Percentiles rank a stretch among this genome's conserved stretches.
These are phyloP conservation scores for Trametes cinnabarina DNA, from an alignment of 768 basidiomycete genomes.

Conservation along the genomic window DNA sequence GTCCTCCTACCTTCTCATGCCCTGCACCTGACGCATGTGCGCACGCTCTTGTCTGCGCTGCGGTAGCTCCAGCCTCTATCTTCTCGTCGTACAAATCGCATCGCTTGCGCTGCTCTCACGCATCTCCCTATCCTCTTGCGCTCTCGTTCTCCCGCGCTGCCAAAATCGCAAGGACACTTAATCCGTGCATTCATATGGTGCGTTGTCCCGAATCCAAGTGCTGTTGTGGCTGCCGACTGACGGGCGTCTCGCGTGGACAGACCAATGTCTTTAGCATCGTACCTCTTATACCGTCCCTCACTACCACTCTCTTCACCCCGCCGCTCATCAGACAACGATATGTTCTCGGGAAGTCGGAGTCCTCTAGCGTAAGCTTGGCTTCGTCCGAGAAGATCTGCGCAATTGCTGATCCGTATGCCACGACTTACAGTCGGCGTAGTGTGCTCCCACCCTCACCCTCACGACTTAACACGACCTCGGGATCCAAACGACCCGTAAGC, in stretches of 20 bases:
- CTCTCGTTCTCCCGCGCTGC: not conserved
- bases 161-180: too few species aligned
- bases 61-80: not conserved
- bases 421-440: not conserved
- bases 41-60: slow-evolving; percentile 1
- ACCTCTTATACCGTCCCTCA: not conserved
- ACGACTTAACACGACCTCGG: not conserved
- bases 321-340: not conserved
- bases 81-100: not conserved
- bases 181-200: too few species aligned
- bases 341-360: not conserved
- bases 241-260: not conserved
- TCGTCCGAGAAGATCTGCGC: not conserved
- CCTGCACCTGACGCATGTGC: not conserved
- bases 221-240: not conserved
- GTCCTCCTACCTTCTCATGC: slow-evolving; percentile 3
- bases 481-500: not conserved
- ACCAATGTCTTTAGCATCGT: not conserved
- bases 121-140: not conserved
- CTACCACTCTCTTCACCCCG: not conserved
- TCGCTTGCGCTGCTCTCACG: too few species aligned
- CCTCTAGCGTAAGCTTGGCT: not conserved
- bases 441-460: not conserved
- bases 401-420: not conserved
- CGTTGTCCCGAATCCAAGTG: not conserved